Evolutionary conservation across 2,329 filamentous ascomycete genomes (phyloP).

Genomic region (Periglandula ipomoeae): DNA sequence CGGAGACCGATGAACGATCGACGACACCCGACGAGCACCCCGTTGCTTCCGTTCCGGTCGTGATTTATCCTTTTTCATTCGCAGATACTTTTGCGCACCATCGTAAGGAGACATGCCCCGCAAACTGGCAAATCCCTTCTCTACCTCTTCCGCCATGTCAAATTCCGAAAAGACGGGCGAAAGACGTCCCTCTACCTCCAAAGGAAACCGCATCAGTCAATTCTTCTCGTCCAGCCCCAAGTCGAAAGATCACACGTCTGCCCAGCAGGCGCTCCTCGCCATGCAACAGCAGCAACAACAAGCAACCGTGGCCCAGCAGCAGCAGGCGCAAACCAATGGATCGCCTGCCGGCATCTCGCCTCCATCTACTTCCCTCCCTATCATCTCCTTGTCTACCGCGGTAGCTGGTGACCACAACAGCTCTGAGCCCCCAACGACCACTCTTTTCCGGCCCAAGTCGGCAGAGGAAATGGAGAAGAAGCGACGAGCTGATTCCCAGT

Average conservation of each 20-base stretch:
- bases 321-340: conserved; percentile 20
- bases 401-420: conserved; percentile 63
- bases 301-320: conserved; percentile 6
- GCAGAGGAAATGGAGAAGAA: conserved; percentile 71
- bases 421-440: conserved; percentile 64
- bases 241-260: conserved; percentile 55
- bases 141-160: conserved; percentile 38
- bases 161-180: conserved; percentile 41
- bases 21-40: not conserved
- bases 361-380: conserved; percentile 71
- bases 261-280: conserved; percentile 58
- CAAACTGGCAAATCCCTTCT: conserved; percentile 49
- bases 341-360: conserved; percentile 58
- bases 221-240: conserved; percentile 78
- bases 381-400: conserved; percentile 84
- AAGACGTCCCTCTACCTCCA: conserved; percentile 53
- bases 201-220: conserved; percentile 68
- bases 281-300: conserved; percentile 43
- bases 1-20: conserved; percentile 1
- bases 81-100: not conserved
- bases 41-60: not conserved
- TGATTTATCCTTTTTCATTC: not conserved
- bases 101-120: conserved; percentile 43
- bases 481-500: conserved; percentile 77
- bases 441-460: conserved; percentile 78